Conservation (phyloP, 306 rosid genomes). For the Spatholobus suberectus region DNA sequence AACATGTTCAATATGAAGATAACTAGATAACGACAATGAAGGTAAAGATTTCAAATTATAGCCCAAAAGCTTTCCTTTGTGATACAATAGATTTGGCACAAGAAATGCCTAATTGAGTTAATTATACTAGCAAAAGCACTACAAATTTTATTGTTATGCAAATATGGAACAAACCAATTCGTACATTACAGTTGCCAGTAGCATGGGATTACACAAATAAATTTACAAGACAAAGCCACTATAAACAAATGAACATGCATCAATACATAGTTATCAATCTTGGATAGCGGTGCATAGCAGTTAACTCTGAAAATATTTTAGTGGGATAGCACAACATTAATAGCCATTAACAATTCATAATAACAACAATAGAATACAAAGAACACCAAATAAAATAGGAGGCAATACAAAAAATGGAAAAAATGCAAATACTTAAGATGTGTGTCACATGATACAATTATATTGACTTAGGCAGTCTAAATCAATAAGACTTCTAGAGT, state of each 20-base stretch:
- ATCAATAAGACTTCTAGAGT: too few relatives aligned
- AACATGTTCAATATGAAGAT: background rate
- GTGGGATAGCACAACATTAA: too few relatives aligned
- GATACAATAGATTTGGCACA: background rate
- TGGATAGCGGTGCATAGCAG: too few relatives aligned
- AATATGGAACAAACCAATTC: background rate
- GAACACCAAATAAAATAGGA: too few relatives aligned
- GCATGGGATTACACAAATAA: background rate
- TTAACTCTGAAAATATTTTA: too few relatives aligned
- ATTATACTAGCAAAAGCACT: background rate
- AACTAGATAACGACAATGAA: background rate
- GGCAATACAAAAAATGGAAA: too few relatives aligned
- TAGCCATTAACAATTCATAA: too few relatives aligned
- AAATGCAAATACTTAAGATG: too few relatives aligned
- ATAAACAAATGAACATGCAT: background rate
- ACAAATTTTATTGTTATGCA: background rate
- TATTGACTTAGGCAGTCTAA: too few relatives aligned
- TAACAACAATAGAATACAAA: too few relatives aligned
- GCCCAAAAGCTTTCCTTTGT: background rate
- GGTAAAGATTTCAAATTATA: background rate
- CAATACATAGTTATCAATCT: too few relatives aligned
- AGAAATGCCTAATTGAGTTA: background rate
- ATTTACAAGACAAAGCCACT: background rate
- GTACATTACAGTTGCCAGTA: slow-evolving; percentile 5
- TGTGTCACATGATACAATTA: too few relatives aligned